phyloP scores from a whole-genome alignment of 805 yeast species.

The Candida saitoana region DNA sequence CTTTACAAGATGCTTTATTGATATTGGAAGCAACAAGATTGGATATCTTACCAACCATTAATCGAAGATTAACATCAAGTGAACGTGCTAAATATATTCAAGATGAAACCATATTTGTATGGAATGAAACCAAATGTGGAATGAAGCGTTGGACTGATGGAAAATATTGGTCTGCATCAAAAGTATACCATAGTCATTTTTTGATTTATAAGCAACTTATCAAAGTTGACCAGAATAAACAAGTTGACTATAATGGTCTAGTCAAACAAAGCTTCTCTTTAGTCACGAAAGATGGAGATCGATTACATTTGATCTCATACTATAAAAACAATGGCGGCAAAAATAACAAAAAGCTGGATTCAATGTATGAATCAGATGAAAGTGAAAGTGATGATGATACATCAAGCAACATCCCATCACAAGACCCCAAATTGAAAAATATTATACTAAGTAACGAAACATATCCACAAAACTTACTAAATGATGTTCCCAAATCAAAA shows the following conservation, averaged over 20 bases:
- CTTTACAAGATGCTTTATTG: constrained; percentile 59
- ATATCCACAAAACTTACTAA: constrained; percentile 21
- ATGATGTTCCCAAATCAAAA: constrained; percentile 24
- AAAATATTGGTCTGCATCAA: constrained; percentile 65
- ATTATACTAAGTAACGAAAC: constrained; percentile 17
- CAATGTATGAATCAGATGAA: neutral
- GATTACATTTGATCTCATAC: constrained; percentile 61
- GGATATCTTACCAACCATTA: constrained; percentile 54
- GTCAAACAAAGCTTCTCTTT: constrained; percentile 63
- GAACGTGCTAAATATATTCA: constrained; percentile 59
- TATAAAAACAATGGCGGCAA: constrained; percentile 4
- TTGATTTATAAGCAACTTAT: constrained; percentile 54
- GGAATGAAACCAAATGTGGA: constrained; percentile 69
- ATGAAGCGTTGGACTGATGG: constrained; percentile 83
- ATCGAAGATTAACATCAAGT: constrained; percentile 51
- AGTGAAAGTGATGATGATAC: neutral
- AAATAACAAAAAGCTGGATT: neutral
- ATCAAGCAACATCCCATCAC: constrained; percentile 15
- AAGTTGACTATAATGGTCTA: constrained; percentile 44
- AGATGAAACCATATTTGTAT: constrained; percentile 61
- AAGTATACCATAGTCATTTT: constrained; percentile 58
- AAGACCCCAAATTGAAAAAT: constrained; percentile 20
- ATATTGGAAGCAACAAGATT: constrained; percentile 62
- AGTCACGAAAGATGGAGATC: constrained; percentile 48
- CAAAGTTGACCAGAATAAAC: constrained; percentile 9